Evolutionary conservation across 441 rosid species (phyloP), one percentile per base, ranked within the genome.

Genomic region (Jatropha podagrica): DNA sequence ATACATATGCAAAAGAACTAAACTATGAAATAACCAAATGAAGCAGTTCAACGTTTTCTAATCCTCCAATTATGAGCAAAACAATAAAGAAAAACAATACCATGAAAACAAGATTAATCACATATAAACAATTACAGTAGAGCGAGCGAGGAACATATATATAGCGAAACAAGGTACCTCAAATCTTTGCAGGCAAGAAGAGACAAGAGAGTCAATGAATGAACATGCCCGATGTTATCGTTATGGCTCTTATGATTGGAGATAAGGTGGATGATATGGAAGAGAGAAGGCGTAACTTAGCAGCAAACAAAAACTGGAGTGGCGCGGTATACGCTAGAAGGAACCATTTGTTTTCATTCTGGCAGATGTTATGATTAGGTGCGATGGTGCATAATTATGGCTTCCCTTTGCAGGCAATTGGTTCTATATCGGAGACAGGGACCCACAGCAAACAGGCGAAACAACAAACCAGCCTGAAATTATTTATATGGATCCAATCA

Each of bases 211-310:
- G 27, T 56, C 10, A 3, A 58, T n/a, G 32, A 54, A 54, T 54
- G 61, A 14, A 51, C 15, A 15, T 10, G 9, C 10, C 4, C 18
- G 2, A 51, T 51, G 56, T 12, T 3, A 51, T 51, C 17, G 56
- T 12, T 51, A 51, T 12, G 32, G 32, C 1, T 32, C 5, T 48
- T 48, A 48, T 48, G 37, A 7, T 26, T 27, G 2, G 8, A 41
- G 6, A 15, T 55, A 26, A 38, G 58, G 49, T 13, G 9, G 44
- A 27, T 7, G 46, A 32, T 10, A 32, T 32, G 5, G 38, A 40
- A 44, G 67, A 38, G 49, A 4, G 46, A 4, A 54, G 11, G 82
- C 76, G 78, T 75, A 17, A 10, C 20, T 40, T 65, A 75, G 76
- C 52, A 59, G 65, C 37, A 0, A 55, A 14, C 6, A 48, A 4